Base-by-base conservation (phyloP, 148 eudicot genomes). In the Fallopia convolvulus region DNA sequence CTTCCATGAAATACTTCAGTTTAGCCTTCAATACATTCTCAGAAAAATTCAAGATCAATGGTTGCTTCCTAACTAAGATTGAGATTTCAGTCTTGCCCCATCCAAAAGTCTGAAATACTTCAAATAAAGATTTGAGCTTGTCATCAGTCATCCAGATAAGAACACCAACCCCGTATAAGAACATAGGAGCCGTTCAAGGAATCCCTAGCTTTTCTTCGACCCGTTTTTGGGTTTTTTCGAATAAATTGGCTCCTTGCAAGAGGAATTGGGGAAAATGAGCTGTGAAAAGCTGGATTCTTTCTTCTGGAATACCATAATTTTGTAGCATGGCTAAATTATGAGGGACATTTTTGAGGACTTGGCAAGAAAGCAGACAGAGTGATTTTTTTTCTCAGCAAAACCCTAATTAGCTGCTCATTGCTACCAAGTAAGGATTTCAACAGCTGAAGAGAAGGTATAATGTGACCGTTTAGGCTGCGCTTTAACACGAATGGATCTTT, bases 1-100 rank as follows among this genome's bases (percentile, higher is more conserved):
- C 77, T 20, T 75, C 65, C 77, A 75, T 75, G 47, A 75, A 39
- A 75, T 53, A 75, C 23, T 55, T 55, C 47, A 75, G 40, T 75
- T 13, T 75, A 52, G 8, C 46, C 47, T 14, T 55, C 46, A 75
- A 12, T 7, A 1, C 15, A 4, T 75, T 39, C 7, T 33, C 77
- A 47, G 68, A 55, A 44, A 40, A 6, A 10, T 36, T 55, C 70
- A 75, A 39, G 18, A 18, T 4, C 2, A 15, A 2, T 6, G 77
- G 77, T 3, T 50, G 46, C 56, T 20, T 75, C 77, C 48, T 55
- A 4, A 56, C 3, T n/a, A 39, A 47, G 1, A 4, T 7, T 11
- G 56, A 75, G 65, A 75, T 52, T 3, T 75, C 70, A 8, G 53
- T n/a, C 30, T 75, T 47, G 10, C 32, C 12, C 77, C 77, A 75